Conservation (phyloP, 192 early-diverging fungal species). For the Podila horticola region DNA sequence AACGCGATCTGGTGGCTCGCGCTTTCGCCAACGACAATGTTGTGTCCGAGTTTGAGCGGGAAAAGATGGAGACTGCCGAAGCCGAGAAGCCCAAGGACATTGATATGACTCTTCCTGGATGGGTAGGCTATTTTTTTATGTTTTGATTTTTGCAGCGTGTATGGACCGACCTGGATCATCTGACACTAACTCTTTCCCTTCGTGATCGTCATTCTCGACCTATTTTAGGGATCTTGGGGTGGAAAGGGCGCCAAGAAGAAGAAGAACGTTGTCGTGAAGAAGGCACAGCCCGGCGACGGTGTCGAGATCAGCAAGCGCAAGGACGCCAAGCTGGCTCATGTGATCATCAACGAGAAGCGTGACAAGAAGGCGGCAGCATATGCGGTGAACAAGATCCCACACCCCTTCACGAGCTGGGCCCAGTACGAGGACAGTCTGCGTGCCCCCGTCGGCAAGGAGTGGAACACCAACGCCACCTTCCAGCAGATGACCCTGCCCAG, state of each 20-base stretch:
- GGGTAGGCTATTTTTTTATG: conserved; percentile 58
- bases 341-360: conserved; percentile 93
- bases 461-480: conserved; percentile 86
- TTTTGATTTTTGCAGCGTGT: neutral
- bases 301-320: conserved; percentile 72
- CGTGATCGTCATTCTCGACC: neutral
- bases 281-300: conserved; percentile 66
- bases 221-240: conserved; percentile 78
- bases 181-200: neutral
- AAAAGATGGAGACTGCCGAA: conserved; percentile 77
- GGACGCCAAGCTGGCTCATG: conserved; percentile 80
- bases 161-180: neutral
- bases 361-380: conserved; percentile 86
- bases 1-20: conserved; percentile 87
- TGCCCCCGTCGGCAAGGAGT: conserved; percentile 94
- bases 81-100: conserved; percentile 82
- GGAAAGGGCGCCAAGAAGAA: conserved; percentile 68
- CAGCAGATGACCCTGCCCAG: conserved; percentile 82
- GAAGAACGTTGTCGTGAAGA: conserved; percentile 57
- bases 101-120: conserved; percentile 92
- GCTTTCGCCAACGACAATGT: conserved; percentile 97
- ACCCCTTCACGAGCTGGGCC: conserved; percentile 83
- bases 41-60: conserved; percentile 87
- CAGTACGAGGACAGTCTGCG: conserved; percentile 92
- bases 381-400: conserved; percentile 76